These are phyloP conservation scores for Trichoderma sp. DNA, from an alignment of 2,329 filamentous ascomycete genomes.

Conservation along the genomic window DNA sequence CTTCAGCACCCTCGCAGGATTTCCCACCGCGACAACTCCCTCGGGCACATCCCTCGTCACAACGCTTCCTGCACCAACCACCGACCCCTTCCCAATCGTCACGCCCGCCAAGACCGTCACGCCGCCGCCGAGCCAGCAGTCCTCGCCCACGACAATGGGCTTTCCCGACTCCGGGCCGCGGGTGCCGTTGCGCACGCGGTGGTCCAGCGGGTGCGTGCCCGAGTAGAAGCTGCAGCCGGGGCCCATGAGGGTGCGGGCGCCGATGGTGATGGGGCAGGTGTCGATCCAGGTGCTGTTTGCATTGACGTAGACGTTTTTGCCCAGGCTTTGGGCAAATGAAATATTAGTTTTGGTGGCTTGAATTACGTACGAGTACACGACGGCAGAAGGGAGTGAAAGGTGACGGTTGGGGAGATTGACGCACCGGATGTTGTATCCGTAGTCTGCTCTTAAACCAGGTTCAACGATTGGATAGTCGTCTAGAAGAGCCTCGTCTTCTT, in stretches of 20 bases:
- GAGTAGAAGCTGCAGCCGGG: conserved; percentile 78
- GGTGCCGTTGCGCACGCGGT: conserved; percentile 71
- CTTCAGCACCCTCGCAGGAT: conserved; percentile 64
- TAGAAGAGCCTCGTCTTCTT: conserved; percentile 67
- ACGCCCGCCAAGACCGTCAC: conserved; percentile 75
- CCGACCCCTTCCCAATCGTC: conserved; percentile 73
- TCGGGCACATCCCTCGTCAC: conserved; percentile 74
- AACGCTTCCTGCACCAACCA: conserved; percentile 79
- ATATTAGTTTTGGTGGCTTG: not conserved
- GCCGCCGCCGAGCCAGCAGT: conserved; percentile 79
- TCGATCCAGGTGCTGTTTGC: conserved; percentile 77
- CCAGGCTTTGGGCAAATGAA: conserved; percentile 61
- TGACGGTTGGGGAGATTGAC: not conserved
- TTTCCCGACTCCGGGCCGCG: conserved; percentile 75
- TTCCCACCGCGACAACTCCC: conserved; percentile 66
- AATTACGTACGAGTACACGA: not conserved
- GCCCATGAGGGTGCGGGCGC: conserved; percentile 75
- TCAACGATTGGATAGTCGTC: conserved; percentile 68
- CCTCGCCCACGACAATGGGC: conserved; percentile 75
- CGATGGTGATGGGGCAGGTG: conserved; percentile 74
- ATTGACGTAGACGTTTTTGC: conserved; percentile 74
- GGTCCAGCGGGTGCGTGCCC: conserved; percentile 77
- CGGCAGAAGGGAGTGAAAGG: too few relatives aligned
- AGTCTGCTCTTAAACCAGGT: conserved; percentile 66
- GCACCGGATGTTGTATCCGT: conserved; percentile 74